Evolutionary conservation across 2,329 filamentous ascomycete genomes (phyloP).

Genomic region (Ophiostoma pallidulum): DNA sequence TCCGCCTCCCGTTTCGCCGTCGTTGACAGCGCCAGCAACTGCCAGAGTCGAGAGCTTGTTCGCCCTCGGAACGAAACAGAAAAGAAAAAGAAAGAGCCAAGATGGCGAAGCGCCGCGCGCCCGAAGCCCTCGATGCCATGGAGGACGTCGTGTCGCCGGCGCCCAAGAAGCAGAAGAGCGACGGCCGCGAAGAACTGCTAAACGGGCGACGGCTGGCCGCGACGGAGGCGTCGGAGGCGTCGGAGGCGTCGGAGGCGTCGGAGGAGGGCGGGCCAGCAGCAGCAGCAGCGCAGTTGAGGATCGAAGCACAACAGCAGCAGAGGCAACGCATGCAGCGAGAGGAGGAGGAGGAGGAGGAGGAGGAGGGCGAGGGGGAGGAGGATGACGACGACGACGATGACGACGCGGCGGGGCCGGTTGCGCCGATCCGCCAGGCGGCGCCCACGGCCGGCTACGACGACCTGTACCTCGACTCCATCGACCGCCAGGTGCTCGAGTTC

Average conservation of each 20-base stretch:
- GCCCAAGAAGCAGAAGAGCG: slow-evolving; percentile 38
- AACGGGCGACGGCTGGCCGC: neutral
- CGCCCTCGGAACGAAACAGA: too few relatives aligned
- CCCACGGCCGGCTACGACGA: slow-evolving; percentile 86
- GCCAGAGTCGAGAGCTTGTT: too few relatives aligned
- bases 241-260: too few relatives aligned
- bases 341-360: slow-evolving; percentile 19
- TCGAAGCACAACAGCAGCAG: slow-evolving; percentile 13
- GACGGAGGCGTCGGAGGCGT: too few relatives aligned
- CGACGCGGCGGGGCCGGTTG: slow-evolving; percentile 31
- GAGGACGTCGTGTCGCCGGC: slow-evolving; percentile 45
- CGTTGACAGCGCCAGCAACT: too few relatives aligned
- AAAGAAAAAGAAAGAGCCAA: too few relatives aligned
- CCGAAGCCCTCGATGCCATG: slow-evolving; percentile 50
- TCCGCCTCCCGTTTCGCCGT: too few relatives aligned
- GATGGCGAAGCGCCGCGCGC: slow-evolving; percentile 45
- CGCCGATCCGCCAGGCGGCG: slow-evolving; percentile 59
- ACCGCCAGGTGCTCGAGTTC: slow-evolving; percentile 87
- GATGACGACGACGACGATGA: slow-evolving; percentile 32
- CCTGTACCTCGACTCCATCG: slow-evolving; percentile 94
- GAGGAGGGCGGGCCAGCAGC: too few relatives aligned
- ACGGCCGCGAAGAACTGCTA: slow-evolving; percentile 6
- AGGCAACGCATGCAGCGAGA: neutral
- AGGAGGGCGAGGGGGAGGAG: slow-evolving; percentile 24
- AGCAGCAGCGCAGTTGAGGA: slow-evolving; percentile 16